A percentile compares a stretch with the other conserved stretches of the same genome.
phyloP scores from a whole-genome alignment of 176 grass and related monocot species.

The Avena insularis region DNA sequence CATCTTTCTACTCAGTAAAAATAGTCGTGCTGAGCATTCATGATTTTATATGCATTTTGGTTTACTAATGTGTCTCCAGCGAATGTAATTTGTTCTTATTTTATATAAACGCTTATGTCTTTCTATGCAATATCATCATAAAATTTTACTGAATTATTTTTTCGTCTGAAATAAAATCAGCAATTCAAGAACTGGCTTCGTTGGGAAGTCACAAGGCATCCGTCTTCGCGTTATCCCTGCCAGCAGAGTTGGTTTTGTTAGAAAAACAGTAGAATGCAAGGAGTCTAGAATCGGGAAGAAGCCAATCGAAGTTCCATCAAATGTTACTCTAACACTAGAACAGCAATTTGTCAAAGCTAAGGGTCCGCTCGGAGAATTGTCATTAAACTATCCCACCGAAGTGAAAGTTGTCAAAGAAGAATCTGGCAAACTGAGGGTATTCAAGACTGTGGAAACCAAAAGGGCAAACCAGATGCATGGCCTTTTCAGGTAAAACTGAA shows the following conservation, averaged over 20 bases:
- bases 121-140: neutral
- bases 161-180: slow-evolving; percentile 52
- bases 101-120: neutral
- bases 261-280: slow-evolving; percentile 84
- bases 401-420: slow-evolving; percentile 82
- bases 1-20: slow-evolving; percentile 22
- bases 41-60: neutral
- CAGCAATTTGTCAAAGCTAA: slow-evolving; percentile 84
- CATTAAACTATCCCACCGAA: slow-evolving; percentile 73
- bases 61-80: neutral
- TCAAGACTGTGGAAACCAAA: slow-evolving; percentile 76
- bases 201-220: slow-evolving; percentile 53
- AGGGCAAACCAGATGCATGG: slow-evolving; percentile 94
- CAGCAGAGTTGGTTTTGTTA: slow-evolving; percentile 57
- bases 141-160: neutral
- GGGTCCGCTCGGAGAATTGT: slow-evolving; percentile 86
- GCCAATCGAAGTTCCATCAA: slow-evolving; percentile 77
- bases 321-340: slow-evolving; percentile 83
- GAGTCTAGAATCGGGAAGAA: slow-evolving; percentile 97
- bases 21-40: neutral
- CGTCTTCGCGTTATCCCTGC: slow-evolving; percentile 45
- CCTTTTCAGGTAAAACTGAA: slow-evolving; percentile 82
- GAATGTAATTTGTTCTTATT: slow-evolving; percentile 11
- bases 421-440: slow-evolving; percentile 69
- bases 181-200: slow-evolving; percentile 73